Base-by-base conservation (phyloP, 176 grass and related monocot species). In the Ensete ventricosum region DNA sequence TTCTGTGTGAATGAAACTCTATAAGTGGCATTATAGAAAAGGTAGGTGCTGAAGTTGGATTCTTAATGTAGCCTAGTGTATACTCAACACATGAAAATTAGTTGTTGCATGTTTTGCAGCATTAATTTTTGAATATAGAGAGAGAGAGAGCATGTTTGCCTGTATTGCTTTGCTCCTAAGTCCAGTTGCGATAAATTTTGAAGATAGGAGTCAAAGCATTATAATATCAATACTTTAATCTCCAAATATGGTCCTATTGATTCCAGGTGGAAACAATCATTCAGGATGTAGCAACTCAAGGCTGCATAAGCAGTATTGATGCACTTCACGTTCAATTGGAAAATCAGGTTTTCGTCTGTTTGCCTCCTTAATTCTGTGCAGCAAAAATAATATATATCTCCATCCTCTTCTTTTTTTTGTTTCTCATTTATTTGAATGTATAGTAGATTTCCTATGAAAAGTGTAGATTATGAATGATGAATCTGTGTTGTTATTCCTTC, bases 241-340 rank as follows among this genome's bases (percentile, higher is more conserved):
- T 69, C 27, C 66, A 49, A 16, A 43, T 21, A 64, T 24, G 62
- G 21, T 65, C 9, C 21, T 50, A 4, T 2, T 70, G 43, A 17
- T 84, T 73, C 52, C 83, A 97, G 93, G 85, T 97, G 74, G 90
- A 97, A 78, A 83, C 88, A 79, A 82, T 97, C 73, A 52, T 84
- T 83, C 86, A 89, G 51, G 85, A 88, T 76, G 58, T 54, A 81
- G 77, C 71, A 82, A 70, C 79, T 34, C 81, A 85, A 80, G 90
- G 93, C n/a, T 84, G 81, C 81, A 87, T 97, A 83, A 86, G 81
- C 12, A 81, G 52, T 62, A 90, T 92, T 25, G 87, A 88, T 0
- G 87, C 89, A 22, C 85, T 93, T 53, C 83, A 97, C 51, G 68
- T 88, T 50, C 74, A 57, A 20, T 84, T 92, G 59, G 87, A 92